Evolutionary conservation across 2,329 filamentous ascomycete genomes (phyloP).

Genomic region (Claviceps quebecensis): DNA sequence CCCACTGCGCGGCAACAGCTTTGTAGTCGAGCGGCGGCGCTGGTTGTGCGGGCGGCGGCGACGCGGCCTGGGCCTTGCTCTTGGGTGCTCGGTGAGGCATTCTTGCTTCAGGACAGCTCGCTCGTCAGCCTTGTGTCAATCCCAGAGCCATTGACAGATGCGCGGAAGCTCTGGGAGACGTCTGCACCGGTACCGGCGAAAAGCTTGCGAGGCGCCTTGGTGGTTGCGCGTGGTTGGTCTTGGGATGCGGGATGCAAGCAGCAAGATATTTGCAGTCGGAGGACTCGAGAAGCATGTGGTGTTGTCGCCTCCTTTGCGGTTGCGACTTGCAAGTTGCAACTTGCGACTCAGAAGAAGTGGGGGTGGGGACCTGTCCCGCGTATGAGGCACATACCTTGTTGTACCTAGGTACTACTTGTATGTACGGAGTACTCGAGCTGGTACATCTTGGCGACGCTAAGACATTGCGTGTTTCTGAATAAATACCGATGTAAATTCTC

Average conservation of each 20-base stretch:
- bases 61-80: constrained; percentile 12
- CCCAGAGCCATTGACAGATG: constrained; percentile 15
- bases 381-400: too few species aligned
- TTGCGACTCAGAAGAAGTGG: too few species aligned
- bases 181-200: neutral
- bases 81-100: constrained; percentile 16
- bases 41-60: constrained; percentile 8
- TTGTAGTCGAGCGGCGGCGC: constrained; percentile 29
- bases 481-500: too few species aligned
- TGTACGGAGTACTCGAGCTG: too few species aligned
- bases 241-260: neutral
- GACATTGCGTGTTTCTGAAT: too few species aligned
- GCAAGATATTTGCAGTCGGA: neutral
- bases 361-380: too few species aligned
- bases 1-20: constrained; percentile 38
- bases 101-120: constrained; percentile 6
- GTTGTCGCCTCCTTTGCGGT: too few species aligned
- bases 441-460: too few species aligned
- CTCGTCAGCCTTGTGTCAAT: constrained; percentile 5
- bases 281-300: neutral
- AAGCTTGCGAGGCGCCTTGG: neutral
- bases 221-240: neutral
- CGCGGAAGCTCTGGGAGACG: constrained; percentile 6
- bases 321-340: too few species aligned
- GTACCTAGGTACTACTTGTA: too few species aligned